Evolutionary conservation across 306 rosid genomes (phyloP), one percentile per base, ranked within the genome.

Genomic region (Leucaena leucocephala): DNA sequence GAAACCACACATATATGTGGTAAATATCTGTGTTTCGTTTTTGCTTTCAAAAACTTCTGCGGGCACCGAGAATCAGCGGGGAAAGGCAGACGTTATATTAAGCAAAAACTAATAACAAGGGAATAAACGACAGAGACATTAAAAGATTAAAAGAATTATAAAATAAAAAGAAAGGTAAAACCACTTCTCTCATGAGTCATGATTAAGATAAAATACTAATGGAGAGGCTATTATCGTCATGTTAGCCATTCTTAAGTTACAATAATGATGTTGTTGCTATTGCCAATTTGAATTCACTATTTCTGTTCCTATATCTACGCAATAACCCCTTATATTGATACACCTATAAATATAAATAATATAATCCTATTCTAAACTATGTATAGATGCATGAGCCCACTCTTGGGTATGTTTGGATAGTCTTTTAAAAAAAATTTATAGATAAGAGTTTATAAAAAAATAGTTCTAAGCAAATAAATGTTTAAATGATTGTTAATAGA

Each of bases 251-350:
- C 22, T 2, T 74, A 54, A 16, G 38, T 74, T 44, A 81, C 27
- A 27, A 27, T 27, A 27, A 27, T 27, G 27, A 79, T 58, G 78
- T 65, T 77, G 78, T 71, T 69, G 38, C 70, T 57, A 81, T 84
- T 72, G 76, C 63, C 80, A 68, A 63, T 76, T 82, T 39, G 72
- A 58, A 77, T 66, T 74, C 74, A 22, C 74, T 59, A 44, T 42
- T 61, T 21, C 45, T 62, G 17, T 9, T 10, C 11, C 61, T 19
- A 8, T n/a, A 4, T n/a, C 61, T 54, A 54, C 33, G 33, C 33
- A 54, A 57, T 21, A 3, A 57, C 15, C 6, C 64, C 4, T 52
- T 52, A 52, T n/a, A 54, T 54, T 5, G 3, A 52, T 52, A n/a
- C 27, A 7, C 59, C 59, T 17, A 52, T 52, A 7, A 17, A 27